Base-by-base conservation (phyloP, 2,329 filamentous ascomycete genomes). In the Verticillium nonalfalfae region DNA sequence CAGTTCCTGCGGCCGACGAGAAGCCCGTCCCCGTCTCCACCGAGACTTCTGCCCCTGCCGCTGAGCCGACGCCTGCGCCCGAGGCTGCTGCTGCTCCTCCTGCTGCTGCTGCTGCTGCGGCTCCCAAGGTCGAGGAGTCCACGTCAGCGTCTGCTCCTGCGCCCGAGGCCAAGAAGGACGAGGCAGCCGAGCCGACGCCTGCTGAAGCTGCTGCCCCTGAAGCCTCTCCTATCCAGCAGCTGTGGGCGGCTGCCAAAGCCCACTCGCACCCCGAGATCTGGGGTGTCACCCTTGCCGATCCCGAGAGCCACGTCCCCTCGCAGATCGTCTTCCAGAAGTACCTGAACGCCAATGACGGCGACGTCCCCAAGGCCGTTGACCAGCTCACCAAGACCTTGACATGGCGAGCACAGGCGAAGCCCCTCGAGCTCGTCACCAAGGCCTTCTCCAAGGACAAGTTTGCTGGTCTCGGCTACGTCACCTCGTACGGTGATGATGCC, bases 291-390 rank as follows among this genome's bases (percentile, higher is more conserved):
- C 85, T 97, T 56, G 75, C 75, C 13, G 74, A 79, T 61, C 76
- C 77, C 15, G 76, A 77, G 21, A 74, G 76, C 50, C 82, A 92
- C 68, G 81, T 93, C 59, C 90, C 90, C 61, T 93, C 90, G 56
- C 88, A 90, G 72, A 88, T 97, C 68, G 85, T 97, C 59, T 81
- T 97, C 58, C 92, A 96, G 73, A 98, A 97, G 79, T 97, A 93
- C 78, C 85, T 98, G 61, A 91, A 93, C 68, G 94, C 93, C 72
- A 97, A 97, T 73, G 86, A 88, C 64, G 88, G 89, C 64, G 88
- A 96, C 70, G 73, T 91, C 7, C 79, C 81, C 60, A 88, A 88
- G 71, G 91, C 93, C 15, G 87, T 88, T 72, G 85, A 89, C 61
- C 93, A 97, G 79, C 85, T 98, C 55, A 81, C 79, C 62, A 87